Base-by-base conservation (phyloP, 176 grass and related monocot species). In the Musa acuminata region DNA sequence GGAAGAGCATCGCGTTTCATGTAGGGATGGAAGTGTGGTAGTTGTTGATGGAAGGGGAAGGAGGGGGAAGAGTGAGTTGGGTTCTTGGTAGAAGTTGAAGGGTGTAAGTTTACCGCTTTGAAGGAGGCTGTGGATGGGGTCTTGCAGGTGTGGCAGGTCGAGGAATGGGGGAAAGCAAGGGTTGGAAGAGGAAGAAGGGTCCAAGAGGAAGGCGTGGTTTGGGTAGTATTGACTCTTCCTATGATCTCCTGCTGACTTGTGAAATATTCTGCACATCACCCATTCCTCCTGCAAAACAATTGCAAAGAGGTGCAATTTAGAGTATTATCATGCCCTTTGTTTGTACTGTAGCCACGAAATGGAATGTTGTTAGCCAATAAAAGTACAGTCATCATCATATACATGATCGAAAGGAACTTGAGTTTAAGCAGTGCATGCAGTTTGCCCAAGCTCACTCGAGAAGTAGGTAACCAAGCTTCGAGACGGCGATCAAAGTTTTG, bases 201-300 rank as follows among this genome's bases (percentile, higher is more conserved):
- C 84, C 64, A 80, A 84, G 53, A 79, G 75, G 59, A 72, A 69
- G 58, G 79, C 55, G 72, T 55, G 78, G 75, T 85, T 79, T 52
- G 80, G 80, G 14, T 57, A 25, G 85, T 83, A 83, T 62, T 80
- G 86, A 76, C 80, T 76, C 67, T 78, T 90, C 88, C 86, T 90
- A 25, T 65, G 21, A 82, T 78, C 72, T 80, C 84, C 93, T 71
- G 77, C 78, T 76, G 79, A 67, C 10, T 97, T 97, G 85, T 93
- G 85, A 73, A 97, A 88, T 75, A 97, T 93, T 84, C 94, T 97
- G 81, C 94, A 97, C 62, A 97, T 90, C 82, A 93, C 94, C 94
- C 94, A 93, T 86, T 97, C 94, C 73, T 90, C 90, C 90, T 91
- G 90, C 74, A 79, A 49, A 79, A 27, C 13, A 64, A 35, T 50